phyloP scores from a whole-genome alignment of 257 asterid species.

The Lycium ferocissimum region DNA sequence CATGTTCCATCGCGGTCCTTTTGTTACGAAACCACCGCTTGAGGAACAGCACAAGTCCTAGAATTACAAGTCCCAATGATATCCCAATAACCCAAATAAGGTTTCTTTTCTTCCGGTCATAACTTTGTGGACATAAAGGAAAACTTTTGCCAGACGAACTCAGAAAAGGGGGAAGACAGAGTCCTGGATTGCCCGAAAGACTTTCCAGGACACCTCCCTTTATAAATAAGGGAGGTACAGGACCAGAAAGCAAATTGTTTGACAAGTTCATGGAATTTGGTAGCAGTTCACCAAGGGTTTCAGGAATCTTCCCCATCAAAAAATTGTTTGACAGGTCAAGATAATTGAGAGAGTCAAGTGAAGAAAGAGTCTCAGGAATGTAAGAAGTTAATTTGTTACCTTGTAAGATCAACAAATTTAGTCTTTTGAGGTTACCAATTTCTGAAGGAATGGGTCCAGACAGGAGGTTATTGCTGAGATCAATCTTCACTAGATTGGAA shows the following conservation, averaged over 20 bases:
- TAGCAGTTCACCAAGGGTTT: slow-evolving; percentile 48
- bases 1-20: slow-evolving; percentile 43
- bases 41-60: slow-evolving; percentile 55
- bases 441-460: slow-evolving; percentile 74
- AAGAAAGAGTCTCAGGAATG: slow-evolving; percentile 70
- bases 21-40: slow-evolving; percentile 57
- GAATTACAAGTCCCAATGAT: slow-evolving; percentile 47
- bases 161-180: slow-evolving; percentile 52
- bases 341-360: slow-evolving; percentile 59
- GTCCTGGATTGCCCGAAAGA: slow-evolving; percentile 67
- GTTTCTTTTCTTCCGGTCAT: slow-evolving; percentile 43
- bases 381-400: slow-evolving; percentile 65
- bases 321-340: slow-evolving; percentile 76
- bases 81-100: slow-evolving; percentile 62
- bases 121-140: slow-evolving; percentile 46
- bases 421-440: slow-evolving; percentile 64
- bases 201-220: slow-evolving; percentile 72
- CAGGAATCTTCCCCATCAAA: slow-evolving; percentile 66
- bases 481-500: slow-evolving; percentile 69
- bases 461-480: slow-evolving; percentile 68
- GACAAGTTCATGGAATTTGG: slow-evolving; percentile 87
- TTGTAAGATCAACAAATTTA: slow-evolving; percentile 67
- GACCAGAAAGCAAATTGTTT: slow-evolving; percentile 71
- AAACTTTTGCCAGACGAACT: slow-evolving; percentile 43
- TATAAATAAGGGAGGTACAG: slow-evolving; percentile 62